phyloP scores from a whole-genome alignment of 768 basidiomycete species.

The Panaeolus papilionaceus region DNA sequence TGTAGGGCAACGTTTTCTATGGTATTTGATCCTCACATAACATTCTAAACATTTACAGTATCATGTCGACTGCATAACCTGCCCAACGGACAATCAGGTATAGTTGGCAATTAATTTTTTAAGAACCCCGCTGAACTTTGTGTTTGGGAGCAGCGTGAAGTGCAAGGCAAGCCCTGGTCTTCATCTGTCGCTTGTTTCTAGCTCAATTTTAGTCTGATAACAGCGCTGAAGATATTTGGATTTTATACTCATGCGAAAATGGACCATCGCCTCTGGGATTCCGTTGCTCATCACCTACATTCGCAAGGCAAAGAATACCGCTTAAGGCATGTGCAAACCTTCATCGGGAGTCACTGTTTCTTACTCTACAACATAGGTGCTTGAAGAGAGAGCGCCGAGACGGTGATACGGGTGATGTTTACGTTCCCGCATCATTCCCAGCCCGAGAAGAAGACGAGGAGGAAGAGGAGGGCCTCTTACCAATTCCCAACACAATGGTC shows the following conservation, averaged over 20 bases:
- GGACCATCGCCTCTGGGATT: constrained; percentile 44
- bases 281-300: constrained; percentile 42
- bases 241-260: constrained; percentile 47
- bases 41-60: constrained; percentile 2
- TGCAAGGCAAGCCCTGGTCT: constrained; percentile 51
- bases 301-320: constrained; percentile 57
- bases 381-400: constrained; percentile 43
- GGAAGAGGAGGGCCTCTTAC: constrained; percentile 26
- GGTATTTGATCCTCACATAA: not conserved
- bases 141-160: constrained; percentile 46
- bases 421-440: constrained; percentile 58
- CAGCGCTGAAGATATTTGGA: constrained; percentile 44
- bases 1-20: constrained; percentile 36
- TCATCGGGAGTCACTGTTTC: too few relatives aligned
- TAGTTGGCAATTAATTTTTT: not conserved
- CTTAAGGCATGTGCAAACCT: constrained; percentile 18
- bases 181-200: constrained; percentile 31
- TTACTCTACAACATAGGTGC: constrained; percentile 33
- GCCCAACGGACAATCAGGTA: constrained; percentile 1
- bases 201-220: not conserved
- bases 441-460: constrained; percentile 33
- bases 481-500: constrained; percentile 51
- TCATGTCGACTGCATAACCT: not conserved
- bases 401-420: constrained; percentile 39
- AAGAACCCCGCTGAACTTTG: not conserved